Evolutionary conservation across 2,329 filamentous ascomycete species (phyloP), one percentile per base, ranked within the genome.

Genomic region (Penicillium crustosum): DNA sequence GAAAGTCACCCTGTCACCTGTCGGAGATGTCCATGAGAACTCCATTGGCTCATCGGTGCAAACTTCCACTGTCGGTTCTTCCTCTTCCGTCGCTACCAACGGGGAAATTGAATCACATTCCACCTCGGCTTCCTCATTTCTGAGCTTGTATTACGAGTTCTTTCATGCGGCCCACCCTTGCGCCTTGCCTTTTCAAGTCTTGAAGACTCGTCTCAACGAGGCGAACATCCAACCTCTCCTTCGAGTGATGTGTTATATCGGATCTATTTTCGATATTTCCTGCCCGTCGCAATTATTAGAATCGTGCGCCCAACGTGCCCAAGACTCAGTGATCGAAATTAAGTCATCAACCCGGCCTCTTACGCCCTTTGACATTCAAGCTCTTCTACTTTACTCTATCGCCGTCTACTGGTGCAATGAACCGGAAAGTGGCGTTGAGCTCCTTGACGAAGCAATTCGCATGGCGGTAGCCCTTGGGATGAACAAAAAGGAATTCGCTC

Each of bases 351-450:
- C 17, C 9, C 33, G 35, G 12, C 10, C 36, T 10, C 29, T 51
- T 4, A 63, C 59, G 0, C 55, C 59, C 0, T 66, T 65, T 25
- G 60, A 60, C 10, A 58, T 67, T 3, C 68, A 70, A 43, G 65
- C 65, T 4, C 23, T 66, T 1, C 6, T 68, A 13, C 60, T 69
- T 15, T 65, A 66, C 27, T 63, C 64, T 2, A 65, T 66, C 19
- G 58, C 59, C 4, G 31, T 57, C 9, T 65, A 65, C 45, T 64
- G 64, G 61, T 45, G 48, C 13, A 58, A 66, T 19, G 54, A 65
- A n/a, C 36, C 56, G 2, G 43, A 58, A 4, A 36, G 50, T 25
- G 59, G 53, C 1, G 44, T 58, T 1, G 39, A 19, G 10, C 39
- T 63, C n/a, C 53, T 65, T 4, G 55, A 62, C 5, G 36, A 50